Evolutionary conservation across 2,329 filamentous ascomycete species (phyloP), one percentile per base, ranked within the genome.

Genomic region (Pseudogymnoascus sp.): DNA sequence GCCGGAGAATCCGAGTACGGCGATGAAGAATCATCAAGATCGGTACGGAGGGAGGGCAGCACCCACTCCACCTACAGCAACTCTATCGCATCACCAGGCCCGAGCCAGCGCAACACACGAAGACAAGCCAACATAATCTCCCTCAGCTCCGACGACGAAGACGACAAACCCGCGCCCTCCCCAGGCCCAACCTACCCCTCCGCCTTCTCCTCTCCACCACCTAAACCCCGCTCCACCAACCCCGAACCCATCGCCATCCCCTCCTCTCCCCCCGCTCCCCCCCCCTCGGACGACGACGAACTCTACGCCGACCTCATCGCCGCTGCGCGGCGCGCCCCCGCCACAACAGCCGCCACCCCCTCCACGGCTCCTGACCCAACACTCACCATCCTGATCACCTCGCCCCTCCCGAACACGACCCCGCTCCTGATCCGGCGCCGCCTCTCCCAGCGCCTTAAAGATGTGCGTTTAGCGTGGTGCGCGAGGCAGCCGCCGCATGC

Each of bases 381-480:
- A 11, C 79, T 90, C 42, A 78, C 83, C 63, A 83, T 93, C 23
- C 77, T 92, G 33, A 84, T 97, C 66, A 83, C 80, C 0, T 90
- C 92, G 0, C 75, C 78, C 2, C 81, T 97, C 5, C 79, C 82
- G 0, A 78, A 80, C 50, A 83, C 88, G 0, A 82, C 77, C 23
- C 76, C 83, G 8, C 72, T 91, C 31, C 78, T 90, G 38, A 81
- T 90, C 61, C 86, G 82, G 60, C 84, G 89, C 40, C 85, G 84
- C 68, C 80, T 90, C 65, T 84, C 83, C 35, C 89, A 90, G 70
- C 79, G 82, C 2, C 78, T 97, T 5, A 82, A 83, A 65, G 78
- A 88, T 63, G 84, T 93, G 5, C 83, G 87, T 44, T 73, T 84
- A 38, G 84, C 83, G 11, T 97, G 91, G 90, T 84, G 88, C 69